Evolutionary conservation across 257 asterid species (phyloP).

Genomic region (Ehretia macrophylla): DNA sequence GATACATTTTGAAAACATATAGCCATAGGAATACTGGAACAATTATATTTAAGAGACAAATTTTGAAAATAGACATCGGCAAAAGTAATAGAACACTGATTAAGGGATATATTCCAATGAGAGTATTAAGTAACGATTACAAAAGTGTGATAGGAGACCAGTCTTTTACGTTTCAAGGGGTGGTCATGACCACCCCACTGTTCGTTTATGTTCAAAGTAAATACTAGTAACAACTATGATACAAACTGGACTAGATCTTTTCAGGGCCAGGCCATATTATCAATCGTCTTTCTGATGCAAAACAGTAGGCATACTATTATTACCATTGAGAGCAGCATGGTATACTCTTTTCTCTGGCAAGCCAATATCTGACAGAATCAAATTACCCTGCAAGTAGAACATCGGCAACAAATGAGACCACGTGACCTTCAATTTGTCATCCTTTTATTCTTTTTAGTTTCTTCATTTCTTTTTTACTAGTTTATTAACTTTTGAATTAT

Average conservation of each 20-base stretch:
- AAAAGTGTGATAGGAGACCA: slow-evolving; percentile 22
- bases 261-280: slow-evolving; percentile 44
- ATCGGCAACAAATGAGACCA: slow-evolving; percentile 8
- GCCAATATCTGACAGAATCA: slow-evolving; percentile 71
- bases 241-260: slow-evolving; percentile 32
- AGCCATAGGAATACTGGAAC: not conserved
- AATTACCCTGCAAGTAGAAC: slow-evolving; percentile 60
- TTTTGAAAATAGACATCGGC: slow-evolving; percentile 6
- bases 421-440: not conserved
- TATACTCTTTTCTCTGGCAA: slow-evolving; percentile 88
- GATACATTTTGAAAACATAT: slow-evolving; percentile 1
- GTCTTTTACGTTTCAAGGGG: slow-evolving; percentile 16
- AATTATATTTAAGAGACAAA: not conserved
- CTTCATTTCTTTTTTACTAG: not conserved
- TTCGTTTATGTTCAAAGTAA: slow-evolving; percentile 23
- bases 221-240: slow-evolving; percentile 20
- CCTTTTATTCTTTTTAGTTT: not conserved
- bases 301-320: slow-evolving; percentile 65
- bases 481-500: not conserved
- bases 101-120: slow-evolving; percentile 20
- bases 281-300: slow-evolving; percentile 89
- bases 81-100: slow-evolving; percentile 13
- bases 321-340: slow-evolving; percentile 96
- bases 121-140: slow-evolving; percentile 18
- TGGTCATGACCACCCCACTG: slow-evolving; percentile 27